Percentiles rank a stretch among this genome's conserved stretches.
Evolutionary conservation across 2,329 filamentous ascomycete species (phyloP).

Genomic region (Curvularia lunata): DNA sequence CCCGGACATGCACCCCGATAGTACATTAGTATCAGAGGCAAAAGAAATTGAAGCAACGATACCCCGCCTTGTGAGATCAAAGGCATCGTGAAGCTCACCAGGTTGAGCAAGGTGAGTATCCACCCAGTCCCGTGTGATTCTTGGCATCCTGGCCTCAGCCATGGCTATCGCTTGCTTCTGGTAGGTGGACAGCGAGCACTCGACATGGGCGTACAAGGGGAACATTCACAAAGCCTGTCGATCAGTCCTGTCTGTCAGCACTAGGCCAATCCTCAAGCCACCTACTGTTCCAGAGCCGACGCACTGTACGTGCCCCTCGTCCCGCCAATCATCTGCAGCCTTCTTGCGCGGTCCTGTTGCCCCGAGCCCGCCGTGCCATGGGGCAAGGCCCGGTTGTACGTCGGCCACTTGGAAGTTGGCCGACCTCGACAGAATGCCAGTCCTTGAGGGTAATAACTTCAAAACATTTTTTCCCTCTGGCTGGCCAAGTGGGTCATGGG

Average conservation of each 20-base stretch:
- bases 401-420: neutral
- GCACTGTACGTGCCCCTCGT: neutral
- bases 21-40: neutral
- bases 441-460: neutral
- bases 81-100: slow-evolving; percentile 1
- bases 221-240: neutral
- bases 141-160: neutral
- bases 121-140: neutral
- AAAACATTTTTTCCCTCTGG: neutral
- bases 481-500: neutral
- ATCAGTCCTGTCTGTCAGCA: slow-evolving; percentile 9
- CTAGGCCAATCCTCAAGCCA: slow-evolving; percentile 2
- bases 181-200: neutral
- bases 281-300: neutral
- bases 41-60: neutral
- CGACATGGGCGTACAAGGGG: neutral
- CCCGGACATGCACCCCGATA: neutral
- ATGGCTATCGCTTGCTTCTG: neutral
- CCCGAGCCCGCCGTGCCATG: neutral
- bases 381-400: neutral
- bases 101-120: neutral
- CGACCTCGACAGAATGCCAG: neutral
- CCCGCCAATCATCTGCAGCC: neutral
- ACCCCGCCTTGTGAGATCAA: neutral
- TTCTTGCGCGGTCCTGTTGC: neutral